Percentiles rank a stretch among this genome's conserved stretches.
phyloP scores from a whole-genome alignment of 2,329 filamentous ascomycete species.

The Dactylellina drechsleri region DNA sequence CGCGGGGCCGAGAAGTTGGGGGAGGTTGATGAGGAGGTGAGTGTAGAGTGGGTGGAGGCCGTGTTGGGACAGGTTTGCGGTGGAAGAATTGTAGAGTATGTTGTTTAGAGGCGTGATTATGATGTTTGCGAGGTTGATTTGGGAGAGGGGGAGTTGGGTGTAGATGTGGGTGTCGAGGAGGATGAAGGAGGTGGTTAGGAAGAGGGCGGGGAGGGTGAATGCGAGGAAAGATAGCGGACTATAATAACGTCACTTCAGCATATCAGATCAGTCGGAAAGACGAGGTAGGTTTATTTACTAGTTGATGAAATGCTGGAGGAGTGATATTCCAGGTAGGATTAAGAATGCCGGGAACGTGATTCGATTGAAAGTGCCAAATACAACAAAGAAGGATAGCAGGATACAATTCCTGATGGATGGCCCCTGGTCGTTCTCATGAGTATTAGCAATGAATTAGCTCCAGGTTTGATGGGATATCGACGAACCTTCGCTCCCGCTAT shows the following conservation, averaged over 20 bases:
- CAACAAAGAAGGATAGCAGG: slow-evolving; percentile 80
- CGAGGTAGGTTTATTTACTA: slow-evolving; percentile 70
- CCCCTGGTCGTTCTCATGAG: slow-evolving; percentile 11
- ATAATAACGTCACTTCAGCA: slow-evolving; percentile 36
- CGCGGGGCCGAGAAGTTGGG: slow-evolving; percentile 67
- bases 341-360: slow-evolving; percentile 97
- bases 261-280: slow-evolving; percentile 61
- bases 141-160: slow-evolving; percentile 30
- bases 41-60: slow-evolving; percentile 68
- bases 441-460: slow-evolving; percentile 13
- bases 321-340: slow-evolving; percentile 80
- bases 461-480: slow-evolving; percentile 9
- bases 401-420: slow-evolving; percentile 65
- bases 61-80: slow-evolving; percentile 66
- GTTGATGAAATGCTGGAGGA: slow-evolving; percentile 84
- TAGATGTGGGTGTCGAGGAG: slow-evolving; percentile 52
- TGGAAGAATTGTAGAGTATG: slow-evolving; percentile 65
- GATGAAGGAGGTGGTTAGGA: slow-evolving; percentile 71
- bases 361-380: slow-evolving; percentile 92
- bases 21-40: slow-evolving; percentile 66
- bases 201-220: slow-evolving; percentile 65
- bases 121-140: slow-evolving; percentile 56
- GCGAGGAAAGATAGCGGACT: slow-evolving; percentile 64
- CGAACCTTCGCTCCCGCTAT: slow-evolving; percentile 80
- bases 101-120: slow-evolving; percentile 68